These are phyloP conservation scores for Aspergillus sp. DNA, from an alignment of 2,329 filamentous ascomycete species.

Conservation along the genomic window DNA sequence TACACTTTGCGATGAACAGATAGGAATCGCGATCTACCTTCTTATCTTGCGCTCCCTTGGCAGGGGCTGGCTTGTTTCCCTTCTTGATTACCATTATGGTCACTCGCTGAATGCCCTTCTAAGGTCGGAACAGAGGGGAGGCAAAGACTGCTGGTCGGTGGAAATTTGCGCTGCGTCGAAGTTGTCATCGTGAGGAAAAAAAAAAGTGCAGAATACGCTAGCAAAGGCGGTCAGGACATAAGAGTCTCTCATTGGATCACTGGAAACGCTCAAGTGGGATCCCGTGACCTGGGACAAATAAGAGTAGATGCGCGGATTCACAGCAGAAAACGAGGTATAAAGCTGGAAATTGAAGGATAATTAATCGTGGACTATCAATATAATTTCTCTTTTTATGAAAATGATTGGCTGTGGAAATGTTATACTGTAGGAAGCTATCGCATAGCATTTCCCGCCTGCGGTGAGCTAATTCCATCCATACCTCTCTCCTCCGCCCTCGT, in stretches of 20 bases:
- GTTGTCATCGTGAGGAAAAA: constrained; percentile 10
- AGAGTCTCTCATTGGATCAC: constrained; percentile 13
- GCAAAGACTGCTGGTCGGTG: neutral
- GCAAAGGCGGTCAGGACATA: constrained; percentile 15
- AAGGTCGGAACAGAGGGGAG: constrained; percentile 4
- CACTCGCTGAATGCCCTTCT: neutral
- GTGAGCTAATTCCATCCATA: constrained; percentile 20
- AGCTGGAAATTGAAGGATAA: neutral
- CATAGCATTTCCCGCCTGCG: no score
- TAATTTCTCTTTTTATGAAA: neutral
- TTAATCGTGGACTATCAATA: neutral
- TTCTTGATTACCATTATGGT: constrained; percentile 19
- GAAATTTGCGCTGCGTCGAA: neutral
- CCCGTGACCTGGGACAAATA: constrained; percentile 5
- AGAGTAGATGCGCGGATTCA: neutral
- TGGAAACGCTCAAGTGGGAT: constrained; percentile 5
- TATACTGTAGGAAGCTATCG: no score
- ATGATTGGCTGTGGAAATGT: neutral
- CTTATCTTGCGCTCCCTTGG: constrained; percentile 17
- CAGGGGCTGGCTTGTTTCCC: constrained; percentile 12
- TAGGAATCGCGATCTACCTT: constrained; percentile 5
- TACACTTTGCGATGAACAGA: neutral
- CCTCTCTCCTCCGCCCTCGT: constrained; percentile 5
- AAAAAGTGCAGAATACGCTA: constrained; percentile 11
- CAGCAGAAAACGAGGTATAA: no score